A percentile compares a stretch with the other conserved stretches of the same genome.
Evolutionary conservation across 108 stramenopile genomes (phyloP).

Genomic region (Cyclotella sp.): DNA sequence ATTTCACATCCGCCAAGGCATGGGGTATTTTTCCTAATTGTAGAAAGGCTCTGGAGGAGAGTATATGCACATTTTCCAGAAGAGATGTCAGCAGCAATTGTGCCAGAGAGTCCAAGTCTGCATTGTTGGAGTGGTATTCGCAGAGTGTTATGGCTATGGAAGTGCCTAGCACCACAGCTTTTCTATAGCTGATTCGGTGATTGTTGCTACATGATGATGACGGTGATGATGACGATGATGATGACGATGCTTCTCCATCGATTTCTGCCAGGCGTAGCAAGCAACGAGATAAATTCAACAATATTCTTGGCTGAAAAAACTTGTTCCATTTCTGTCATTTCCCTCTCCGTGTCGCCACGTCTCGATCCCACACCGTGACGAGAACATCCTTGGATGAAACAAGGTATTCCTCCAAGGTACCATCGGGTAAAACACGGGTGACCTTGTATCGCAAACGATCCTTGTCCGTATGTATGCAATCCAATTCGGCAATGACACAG

Average conservation of each 20-base stretch:
- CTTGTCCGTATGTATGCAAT: conserved; percentile 57
- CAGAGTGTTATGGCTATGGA: conserved; percentile 47
- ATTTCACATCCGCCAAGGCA: conserved; percentile 34
- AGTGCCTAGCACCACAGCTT: conserved; percentile 36
- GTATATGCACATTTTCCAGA: conserved; percentile 31
- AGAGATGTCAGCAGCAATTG: conserved; percentile 16
- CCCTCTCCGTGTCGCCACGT: conserved; percentile 14
- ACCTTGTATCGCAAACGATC: conserved; percentile 42
- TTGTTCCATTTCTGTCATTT: conserved; percentile 7
- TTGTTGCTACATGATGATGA: neutral
- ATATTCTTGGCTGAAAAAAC: conserved; percentile 59
- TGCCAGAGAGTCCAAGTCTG: neutral
- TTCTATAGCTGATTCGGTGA: conserved; percentile 33
- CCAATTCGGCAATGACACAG: conserved; percentile 66
- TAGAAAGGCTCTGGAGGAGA: conserved; percentile 42
- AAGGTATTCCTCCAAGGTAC: conserved; percentile 33
- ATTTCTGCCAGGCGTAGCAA: conserved; percentile 63
- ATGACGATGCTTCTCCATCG: conserved; percentile 11
- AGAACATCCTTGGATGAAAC: conserved; percentile 41
- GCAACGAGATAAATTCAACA: conserved; percentile 71
- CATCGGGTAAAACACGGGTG: conserved; percentile 34
- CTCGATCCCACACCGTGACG: conserved; percentile 45
- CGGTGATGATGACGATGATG: too few relatives aligned
- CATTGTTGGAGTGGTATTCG: conserved; percentile 14
- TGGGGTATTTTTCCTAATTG: conserved; percentile 23